Conservation (phyloP, 2,329 filamentous ascomycete genomes). For the Didymella pomorum region DNA sequence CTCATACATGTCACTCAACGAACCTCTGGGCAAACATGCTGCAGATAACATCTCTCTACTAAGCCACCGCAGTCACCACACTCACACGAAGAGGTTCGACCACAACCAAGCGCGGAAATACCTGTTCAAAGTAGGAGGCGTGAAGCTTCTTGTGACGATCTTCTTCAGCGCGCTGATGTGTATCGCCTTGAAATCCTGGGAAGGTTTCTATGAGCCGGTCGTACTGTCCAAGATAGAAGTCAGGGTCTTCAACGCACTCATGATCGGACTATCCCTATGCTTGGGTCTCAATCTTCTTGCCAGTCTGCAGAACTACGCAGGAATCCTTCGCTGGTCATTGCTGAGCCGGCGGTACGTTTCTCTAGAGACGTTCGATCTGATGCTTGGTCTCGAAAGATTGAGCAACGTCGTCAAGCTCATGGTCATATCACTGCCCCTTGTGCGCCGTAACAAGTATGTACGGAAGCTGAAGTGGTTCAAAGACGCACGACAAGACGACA, state of each 20-base stretch:
- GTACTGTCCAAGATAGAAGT: conserved; percentile 41
- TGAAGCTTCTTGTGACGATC: conserved; percentile 39
- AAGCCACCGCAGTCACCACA: conserved; percentile 19
- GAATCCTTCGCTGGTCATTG: conserved; percentile 47
- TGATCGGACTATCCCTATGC: conserved; percentile 45
- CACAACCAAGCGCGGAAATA: conserved; percentile 42
- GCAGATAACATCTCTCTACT: conserved; percentile 32
- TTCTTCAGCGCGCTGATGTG: conserved; percentile 43
- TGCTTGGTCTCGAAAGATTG: conserved; percentile 42
- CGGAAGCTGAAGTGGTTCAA: conserved; percentile 40
- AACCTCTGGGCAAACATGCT: conserved; percentile 25
- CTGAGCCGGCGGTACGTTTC: conserved; percentile 43
- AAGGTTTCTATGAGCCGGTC: conserved; percentile 35
- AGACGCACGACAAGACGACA: conserved; percentile 42
- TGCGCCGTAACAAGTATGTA: conserved; percentile 36
- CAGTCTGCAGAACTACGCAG: conserved; percentile 45
- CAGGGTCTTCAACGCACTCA: conserved; percentile 45
- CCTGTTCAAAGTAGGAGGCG: conserved; percentile 38
- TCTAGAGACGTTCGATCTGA: conserved; percentile 47
- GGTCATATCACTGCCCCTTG: conserved; percentile 43
- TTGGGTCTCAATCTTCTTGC: conserved; percentile 47
- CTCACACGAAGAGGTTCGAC: conserved; percentile 40
- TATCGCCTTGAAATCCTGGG: conserved; percentile 39
- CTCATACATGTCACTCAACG: conserved; percentile 31
- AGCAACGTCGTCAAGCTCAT: conserved; percentile 47